These are phyloP conservation scores for Penicillium atrosanguineum DNA, from an alignment of 495 filamentous ascomycete species.

Conservation along the genomic window DNA sequence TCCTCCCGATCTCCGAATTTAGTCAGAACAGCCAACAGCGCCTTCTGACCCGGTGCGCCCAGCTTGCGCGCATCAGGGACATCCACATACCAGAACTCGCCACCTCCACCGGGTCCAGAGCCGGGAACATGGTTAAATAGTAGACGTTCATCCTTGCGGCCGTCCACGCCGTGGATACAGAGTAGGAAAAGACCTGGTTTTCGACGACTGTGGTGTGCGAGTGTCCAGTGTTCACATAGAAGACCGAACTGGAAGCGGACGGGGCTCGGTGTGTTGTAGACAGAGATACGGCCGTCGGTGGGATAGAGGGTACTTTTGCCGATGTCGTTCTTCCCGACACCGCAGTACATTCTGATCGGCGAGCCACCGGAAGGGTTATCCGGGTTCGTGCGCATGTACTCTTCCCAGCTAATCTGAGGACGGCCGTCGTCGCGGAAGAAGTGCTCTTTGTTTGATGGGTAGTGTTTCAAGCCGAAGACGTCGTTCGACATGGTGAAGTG, in stretches of 20 bases:
- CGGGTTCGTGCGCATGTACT: conserved; percentile 64
- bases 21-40: conserved; percentile 60
- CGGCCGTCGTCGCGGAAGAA: conserved; percentile 67
- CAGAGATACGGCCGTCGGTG: conserved; percentile 50
- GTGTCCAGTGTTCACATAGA: conserved; percentile 76
- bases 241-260: conserved; percentile 76
- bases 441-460: conserved; percentile 61
- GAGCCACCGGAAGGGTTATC: conserved; percentile 37
- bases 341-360: conserved; percentile 51
- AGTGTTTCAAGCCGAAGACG: conserved; percentile 77
- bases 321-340: conserved; percentile 59
- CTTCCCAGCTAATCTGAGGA: conserved; percentile 64
- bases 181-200: conserved; percentile 66
- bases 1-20: conserved; percentile 58
- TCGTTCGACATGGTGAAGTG: conserved; percentile 81
- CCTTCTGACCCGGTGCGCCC: conserved; percentile 65
- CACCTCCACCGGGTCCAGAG: conserved; percentile 51
- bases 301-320: conserved; percentile 62
- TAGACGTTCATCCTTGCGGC: conserved; percentile 62
- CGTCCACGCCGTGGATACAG: conserved; percentile 62
- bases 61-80: conserved; percentile 58
- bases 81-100: conserved; percentile 76
- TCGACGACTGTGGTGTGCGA: conserved; percentile 59
- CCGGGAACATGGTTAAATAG: conserved; percentile 49
- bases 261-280: conserved; percentile 46